phyloP scores from a whole-genome alignment of 1,284 basidiomycete genomes.

The Leccinum holopus region DNA sequence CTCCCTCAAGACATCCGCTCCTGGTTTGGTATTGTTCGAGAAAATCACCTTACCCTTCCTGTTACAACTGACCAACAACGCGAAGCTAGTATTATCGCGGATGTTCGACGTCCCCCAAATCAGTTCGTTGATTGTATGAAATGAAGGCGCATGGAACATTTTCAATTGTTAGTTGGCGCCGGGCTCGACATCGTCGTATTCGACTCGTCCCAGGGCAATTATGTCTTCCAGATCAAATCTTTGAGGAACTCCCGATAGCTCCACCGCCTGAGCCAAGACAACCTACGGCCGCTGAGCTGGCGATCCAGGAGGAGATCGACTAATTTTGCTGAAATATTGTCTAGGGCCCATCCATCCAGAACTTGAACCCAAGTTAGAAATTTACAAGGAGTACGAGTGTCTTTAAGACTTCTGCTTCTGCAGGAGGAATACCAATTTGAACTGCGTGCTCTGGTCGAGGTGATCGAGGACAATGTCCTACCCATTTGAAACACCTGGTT shows the following conservation, averaged over 20 bases:
- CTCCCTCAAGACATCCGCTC: conserved; percentile 81
- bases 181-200: conserved; percentile 94
- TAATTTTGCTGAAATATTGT: conserved; percentile 84
- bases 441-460: too few relatives aligned
- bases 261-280: conserved; percentile 86
- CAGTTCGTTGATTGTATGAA: conserved; percentile 91
- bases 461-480: too few relatives aligned
- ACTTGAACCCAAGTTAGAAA: conserved; percentile 90
- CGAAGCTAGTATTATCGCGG: conserved; percentile 61
- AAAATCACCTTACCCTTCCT: conserved; percentile 68
- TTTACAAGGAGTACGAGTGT: conserved; percentile 85
- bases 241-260: conserved; percentile 87
- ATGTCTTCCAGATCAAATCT: conserved; percentile 83
- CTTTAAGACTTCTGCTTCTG: too few relatives aligned
- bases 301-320: conserved; percentile 82
- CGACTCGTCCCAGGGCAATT: conserved; percentile 98
- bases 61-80: conserved; percentile 53
- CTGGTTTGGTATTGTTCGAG: conserved; percentile 87
- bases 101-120: conserved; percentile 75
- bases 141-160: conserved; percentile 77
- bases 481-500: too few relatives aligned
- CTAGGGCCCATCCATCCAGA: conserved; percentile 79
- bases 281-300: conserved; percentile 82
- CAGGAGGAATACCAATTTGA: too few relatives aligned
- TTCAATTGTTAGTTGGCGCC: conserved; percentile 86